These are phyloP conservation scores for Apiotrichum gracile DNA, from an alignment of 1,284 basidiomycete species.

Conservation along the genomic window DNA sequence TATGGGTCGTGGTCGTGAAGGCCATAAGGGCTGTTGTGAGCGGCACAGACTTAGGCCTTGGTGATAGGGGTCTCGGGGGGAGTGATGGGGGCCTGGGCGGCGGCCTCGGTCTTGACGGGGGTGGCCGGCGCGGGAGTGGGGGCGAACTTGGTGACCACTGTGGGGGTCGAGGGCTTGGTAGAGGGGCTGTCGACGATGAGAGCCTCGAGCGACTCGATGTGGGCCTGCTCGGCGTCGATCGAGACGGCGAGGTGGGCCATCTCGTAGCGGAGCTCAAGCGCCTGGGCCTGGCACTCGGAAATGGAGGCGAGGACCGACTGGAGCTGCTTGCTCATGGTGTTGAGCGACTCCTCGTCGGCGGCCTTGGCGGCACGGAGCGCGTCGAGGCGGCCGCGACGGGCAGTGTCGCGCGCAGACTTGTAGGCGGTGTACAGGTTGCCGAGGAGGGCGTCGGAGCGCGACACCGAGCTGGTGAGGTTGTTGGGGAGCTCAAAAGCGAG, in stretches of 20 bases:
- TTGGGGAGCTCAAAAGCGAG: neutral
- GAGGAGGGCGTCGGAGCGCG: constrained; percentile 1
- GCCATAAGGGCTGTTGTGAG: too few relatives aligned
- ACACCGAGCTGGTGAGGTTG: neutral
- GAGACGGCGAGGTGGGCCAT: constrained; percentile 3
- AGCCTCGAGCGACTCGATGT: neutral
- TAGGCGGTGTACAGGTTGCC: constrained; percentile 1
- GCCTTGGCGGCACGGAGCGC: neutral
- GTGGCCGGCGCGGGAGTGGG: neutral
- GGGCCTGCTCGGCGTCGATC: constrained; percentile 3
- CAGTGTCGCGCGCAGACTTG: neutral
- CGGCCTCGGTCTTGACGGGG: neutral
- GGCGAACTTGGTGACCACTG: neutral
- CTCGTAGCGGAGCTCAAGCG: constrained; percentile 3
- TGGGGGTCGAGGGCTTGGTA: neutral
- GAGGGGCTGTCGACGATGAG: neutral
- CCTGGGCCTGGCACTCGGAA: constrained; percentile 2
- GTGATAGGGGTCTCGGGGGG: neutral
- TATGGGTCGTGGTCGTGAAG: too few relatives aligned
- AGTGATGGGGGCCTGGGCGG: neutral
- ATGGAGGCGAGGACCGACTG: neutral
- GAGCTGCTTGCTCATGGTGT: neutral
- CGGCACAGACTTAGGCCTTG: neutral
- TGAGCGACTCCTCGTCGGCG: neutral
- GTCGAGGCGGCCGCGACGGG: neutral